Evolutionary conservation across 2,329 filamentous ascomycete genomes (phyloP).

Genomic region (Tolypocladium amazonense): DNA sequence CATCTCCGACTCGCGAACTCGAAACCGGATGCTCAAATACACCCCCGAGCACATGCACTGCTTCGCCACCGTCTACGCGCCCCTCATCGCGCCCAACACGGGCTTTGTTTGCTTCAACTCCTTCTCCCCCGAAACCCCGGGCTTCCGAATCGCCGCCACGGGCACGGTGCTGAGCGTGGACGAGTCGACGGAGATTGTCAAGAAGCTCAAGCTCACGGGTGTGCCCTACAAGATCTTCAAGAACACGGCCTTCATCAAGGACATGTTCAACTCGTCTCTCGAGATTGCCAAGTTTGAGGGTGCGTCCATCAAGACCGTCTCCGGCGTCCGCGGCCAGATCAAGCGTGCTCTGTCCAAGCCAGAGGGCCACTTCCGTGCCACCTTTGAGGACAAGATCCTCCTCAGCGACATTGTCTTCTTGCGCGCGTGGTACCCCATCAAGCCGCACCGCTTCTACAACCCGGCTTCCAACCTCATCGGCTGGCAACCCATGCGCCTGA

Average conservation of each 20-base stretch:
- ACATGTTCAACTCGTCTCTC: conserved; percentile 90
- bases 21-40: conserved; percentile 98
- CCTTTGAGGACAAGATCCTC: conserved; percentile 96
- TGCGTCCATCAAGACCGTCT: conserved; percentile 90
- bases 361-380: conserved; percentile 91
- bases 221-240: conserved; percentile 97
- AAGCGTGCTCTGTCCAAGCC: conserved; percentile 89
- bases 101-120: conserved; percentile 92
- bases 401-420: conserved; percentile 96
- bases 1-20: conserved; percentile 83
- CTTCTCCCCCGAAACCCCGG: conserved; percentile 72
- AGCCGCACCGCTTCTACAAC: conserved; percentile 94
- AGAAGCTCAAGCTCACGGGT: conserved; percentile 96
- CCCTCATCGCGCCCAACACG: conserved; percentile 89
- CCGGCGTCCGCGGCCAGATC: conserved; percentile 91
- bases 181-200: conserved; percentile 93
- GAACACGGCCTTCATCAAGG: conserved; percentile 96
- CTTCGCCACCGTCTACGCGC: conserved; percentile 90
- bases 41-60: conserved; percentile 99
- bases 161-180: conserved; percentile 91
- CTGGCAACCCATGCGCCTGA: conserved; percentile 90
- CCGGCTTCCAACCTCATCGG: conserved; percentile 87
- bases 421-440: conserved; percentile 92
- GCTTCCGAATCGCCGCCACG: conserved; percentile 89
- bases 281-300: conserved; percentile 99